phyloP scores from a whole-genome alignment of 345 rosid genomes.

The Euphorbia tirucalli region DNA sequence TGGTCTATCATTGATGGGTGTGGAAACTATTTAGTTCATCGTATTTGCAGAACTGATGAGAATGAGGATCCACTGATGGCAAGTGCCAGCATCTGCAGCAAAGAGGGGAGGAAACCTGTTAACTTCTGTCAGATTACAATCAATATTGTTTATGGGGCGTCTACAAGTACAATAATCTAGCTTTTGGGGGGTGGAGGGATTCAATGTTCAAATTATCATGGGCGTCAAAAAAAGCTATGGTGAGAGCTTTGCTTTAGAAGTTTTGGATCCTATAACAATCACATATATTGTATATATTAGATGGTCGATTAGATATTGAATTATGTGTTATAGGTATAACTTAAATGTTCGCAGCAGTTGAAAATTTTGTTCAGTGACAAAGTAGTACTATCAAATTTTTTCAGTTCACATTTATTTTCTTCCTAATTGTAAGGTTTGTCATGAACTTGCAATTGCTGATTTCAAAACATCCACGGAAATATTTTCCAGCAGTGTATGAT shows the following conservation, averaged over 20 bases:
- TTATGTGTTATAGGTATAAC: too few relatives aligned
- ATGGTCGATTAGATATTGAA: too few relatives aligned
- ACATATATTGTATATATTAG: not conserved
- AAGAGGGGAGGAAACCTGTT: conserved; percentile 18
- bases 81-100: conserved; percentile 35
- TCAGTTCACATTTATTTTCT: too few relatives aligned
- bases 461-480: too few relatives aligned
- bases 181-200: not conserved
- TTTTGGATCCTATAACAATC: not conserved
- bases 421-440: too few relatives aligned
- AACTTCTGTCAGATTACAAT: not conserved
- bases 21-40: too few relatives aligned
- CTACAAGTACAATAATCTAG: not conserved
- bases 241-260: not conserved
- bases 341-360: too few relatives aligned
- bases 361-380: not conserved
- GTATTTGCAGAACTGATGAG: too few relatives aligned
- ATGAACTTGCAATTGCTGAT: too few relatives aligned
- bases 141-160: not conserved
- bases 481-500: too few relatives aligned
- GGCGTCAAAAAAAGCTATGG: not conserved
- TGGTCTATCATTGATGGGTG: conserved; percentile 34
- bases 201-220: not conserved
- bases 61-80: conserved; percentile 38
- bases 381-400: too few relatives aligned